Conservation (phyloP, 306 rosid genomes). For the Aeschynomene evenia region DNA sequence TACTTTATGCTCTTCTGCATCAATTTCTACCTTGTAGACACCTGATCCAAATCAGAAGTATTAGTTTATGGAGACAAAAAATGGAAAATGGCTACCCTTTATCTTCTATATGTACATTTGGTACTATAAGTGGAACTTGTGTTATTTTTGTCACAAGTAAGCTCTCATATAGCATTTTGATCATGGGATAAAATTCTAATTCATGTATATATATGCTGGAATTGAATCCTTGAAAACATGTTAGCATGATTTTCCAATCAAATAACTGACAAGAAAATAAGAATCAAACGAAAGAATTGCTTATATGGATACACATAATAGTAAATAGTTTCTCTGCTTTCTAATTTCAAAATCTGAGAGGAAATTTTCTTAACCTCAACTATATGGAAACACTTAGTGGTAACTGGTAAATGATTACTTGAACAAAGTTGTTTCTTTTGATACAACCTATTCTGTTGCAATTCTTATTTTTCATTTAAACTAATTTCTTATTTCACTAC, state of each 20-base stretch:
- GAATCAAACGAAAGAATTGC: background rate
- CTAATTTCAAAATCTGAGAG: background rate
- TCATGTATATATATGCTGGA: background rate
- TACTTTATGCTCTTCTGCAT: slow-evolving; percentile 46
- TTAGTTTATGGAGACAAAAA: background rate
- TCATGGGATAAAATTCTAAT: background rate
- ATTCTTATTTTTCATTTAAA: background rate
- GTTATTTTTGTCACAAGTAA: background rate
- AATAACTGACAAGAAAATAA: background rate
- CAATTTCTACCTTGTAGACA: slow-evolving; percentile 44
- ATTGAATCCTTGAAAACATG: background rate
- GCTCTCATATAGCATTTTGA: background rate
- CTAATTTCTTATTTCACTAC: too few species aligned
- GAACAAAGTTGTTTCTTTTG: background rate
- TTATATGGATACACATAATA: background rate
- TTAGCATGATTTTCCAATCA: background rate
- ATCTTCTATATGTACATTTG: background rate
- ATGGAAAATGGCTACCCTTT: background rate
- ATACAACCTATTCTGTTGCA: background rate
- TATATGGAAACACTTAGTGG: too few species aligned
- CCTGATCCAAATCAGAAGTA: slow-evolving; percentile 37
- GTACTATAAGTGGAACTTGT: background rate
- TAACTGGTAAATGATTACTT: too few species aligned
- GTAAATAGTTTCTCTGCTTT: background rate
- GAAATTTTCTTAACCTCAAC: too few species aligned